These are phyloP conservation scores for Nemania diffusa DNA, from an alignment of 2,329 filamentous ascomycete species.

Conservation along the genomic window DNA sequence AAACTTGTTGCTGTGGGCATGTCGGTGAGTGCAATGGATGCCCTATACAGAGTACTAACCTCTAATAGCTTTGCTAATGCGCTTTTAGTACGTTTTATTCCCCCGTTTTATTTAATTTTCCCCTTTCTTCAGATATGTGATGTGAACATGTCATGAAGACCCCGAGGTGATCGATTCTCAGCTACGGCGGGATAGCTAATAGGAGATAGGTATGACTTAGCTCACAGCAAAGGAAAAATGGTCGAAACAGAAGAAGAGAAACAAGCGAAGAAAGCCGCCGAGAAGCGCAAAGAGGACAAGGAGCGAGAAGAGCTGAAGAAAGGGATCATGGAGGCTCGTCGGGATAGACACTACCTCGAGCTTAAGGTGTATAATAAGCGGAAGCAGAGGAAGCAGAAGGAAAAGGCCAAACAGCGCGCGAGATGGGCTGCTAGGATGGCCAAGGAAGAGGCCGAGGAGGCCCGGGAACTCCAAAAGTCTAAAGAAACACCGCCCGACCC, in stretches of 20 bases:
- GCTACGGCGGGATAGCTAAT: neutral
- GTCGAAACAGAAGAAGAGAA: slow-evolving; percentile 62
- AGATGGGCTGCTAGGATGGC: slow-evolving; percentile 47
- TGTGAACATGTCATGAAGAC: neutral
- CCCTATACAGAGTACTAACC: too few species aligned
- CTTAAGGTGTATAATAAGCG: slow-evolving; percentile 57
- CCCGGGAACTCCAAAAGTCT: neutral
- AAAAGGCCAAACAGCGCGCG: slow-evolving; percentile 51
- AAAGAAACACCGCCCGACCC: slow-evolving; percentile 10
- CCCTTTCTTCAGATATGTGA: neutral
- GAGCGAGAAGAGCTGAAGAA: slow-evolving; percentile 53
- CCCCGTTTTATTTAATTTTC: neutral
- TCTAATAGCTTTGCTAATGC: slow-evolving; percentile 2
- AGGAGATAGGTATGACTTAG: slow-evolving; percentile 67
- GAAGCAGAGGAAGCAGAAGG: slow-evolving; percentile 52
- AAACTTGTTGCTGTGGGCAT: slow-evolving; percentile 78
- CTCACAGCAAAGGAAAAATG: slow-evolving; percentile 71
- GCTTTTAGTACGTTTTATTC: slow-evolving; percentile 17
- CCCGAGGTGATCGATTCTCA: neutral
- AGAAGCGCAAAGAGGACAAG: slow-evolving; percentile 56
- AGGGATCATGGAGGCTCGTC: slow-evolving; percentile 52
- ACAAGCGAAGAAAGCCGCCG: slow-evolving; percentile 57
- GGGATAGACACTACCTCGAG: slow-evolving; percentile 43
- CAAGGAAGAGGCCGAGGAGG: slow-evolving; percentile 37
- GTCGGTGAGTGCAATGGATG: slow-evolving; percentile 50